Conservation (phyloP, 495 filamentous ascomycete species). For the Letharia lupina region DNA sequence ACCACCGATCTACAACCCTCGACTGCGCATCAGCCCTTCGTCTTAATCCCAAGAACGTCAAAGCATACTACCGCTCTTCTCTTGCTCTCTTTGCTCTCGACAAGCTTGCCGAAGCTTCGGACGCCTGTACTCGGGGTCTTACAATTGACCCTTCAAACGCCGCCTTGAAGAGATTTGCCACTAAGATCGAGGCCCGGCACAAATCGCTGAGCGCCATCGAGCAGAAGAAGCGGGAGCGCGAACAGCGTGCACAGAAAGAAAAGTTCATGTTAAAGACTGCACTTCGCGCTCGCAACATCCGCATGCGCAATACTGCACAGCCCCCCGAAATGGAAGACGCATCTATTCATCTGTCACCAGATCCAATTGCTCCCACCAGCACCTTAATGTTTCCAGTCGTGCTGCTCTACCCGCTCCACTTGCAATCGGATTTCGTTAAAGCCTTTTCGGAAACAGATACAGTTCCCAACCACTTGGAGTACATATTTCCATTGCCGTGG, state of each 20-base stretch:
- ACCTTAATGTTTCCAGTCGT: constrained; percentile 67
- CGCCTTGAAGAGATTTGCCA: constrained; percentile 45
- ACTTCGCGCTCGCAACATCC: constrained; percentile 64
- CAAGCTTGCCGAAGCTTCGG: constrained; percentile 64
- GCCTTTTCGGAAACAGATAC: constrained; percentile 59
- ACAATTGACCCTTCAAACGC: constrained; percentile 53
- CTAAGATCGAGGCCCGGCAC: constrained; percentile 48
- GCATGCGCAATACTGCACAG: constrained; percentile 53
- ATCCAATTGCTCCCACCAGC: constrained; percentile 63
- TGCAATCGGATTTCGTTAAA: constrained; percentile 86
- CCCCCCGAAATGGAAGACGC: constrained; percentile 83
- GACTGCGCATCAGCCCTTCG: constrained; percentile 76
- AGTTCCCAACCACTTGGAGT: constrained; percentile 62
- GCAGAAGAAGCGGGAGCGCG: constrained; percentile 32
- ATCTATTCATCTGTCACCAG: constrained; percentile 54
- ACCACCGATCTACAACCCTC: constrained; percentile 72
- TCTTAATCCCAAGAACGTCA: constrained; percentile 69
- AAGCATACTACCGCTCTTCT: constrained; percentile 80
- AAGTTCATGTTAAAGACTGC: constrained; percentile 56
- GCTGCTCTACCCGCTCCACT: constrained; percentile 71
- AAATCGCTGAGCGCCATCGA: constrained; percentile 32
- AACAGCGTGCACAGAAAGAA: constrained; percentile 47
- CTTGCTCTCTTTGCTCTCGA: constrained; percentile 66
- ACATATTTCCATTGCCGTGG: constrained; percentile 81
- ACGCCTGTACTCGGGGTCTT: constrained; percentile 63